Percentiles rank a stretch among this genome's conserved stretches.
phyloP scores from a whole-genome alignment of 192 early-diverging fungal genomes.

The Helicostylum pulchrum region DNA sequence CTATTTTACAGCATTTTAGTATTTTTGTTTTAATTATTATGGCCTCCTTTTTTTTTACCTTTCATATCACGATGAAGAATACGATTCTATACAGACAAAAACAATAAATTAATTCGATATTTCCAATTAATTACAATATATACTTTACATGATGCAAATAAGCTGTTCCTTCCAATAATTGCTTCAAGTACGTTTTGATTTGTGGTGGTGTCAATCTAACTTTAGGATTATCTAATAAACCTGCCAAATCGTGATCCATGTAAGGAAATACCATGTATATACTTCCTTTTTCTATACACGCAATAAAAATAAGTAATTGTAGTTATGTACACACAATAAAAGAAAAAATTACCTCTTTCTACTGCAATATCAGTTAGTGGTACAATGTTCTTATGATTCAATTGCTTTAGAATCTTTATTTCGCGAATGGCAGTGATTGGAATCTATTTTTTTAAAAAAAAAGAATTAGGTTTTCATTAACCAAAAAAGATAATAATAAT shows the following conservation, averaged over 20 bases:
- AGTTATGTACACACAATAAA: background rate
- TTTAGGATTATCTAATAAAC: conserved; percentile 84
- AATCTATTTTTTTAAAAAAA: conserved; percentile 34
- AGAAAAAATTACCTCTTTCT: conserved; percentile 42
- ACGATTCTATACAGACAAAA: conserved; percentile 35
- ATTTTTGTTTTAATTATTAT: background rate
- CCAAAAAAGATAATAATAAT: background rate
- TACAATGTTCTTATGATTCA: conserved; percentile 78
- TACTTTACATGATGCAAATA: conserved; percentile 72
- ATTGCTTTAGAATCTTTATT: conserved; percentile 88
- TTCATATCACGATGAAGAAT: conserved; percentile 69
- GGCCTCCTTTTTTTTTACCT: conserved; percentile 21
- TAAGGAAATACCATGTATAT: conserved; percentile 98
- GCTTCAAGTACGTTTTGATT: conserved; percentile 90
- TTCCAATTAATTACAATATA: background rate
- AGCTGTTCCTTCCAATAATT: conserved; percentile 86
- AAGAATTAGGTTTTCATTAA: background rate
- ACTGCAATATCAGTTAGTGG: conserved; percentile 76
- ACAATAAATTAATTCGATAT: background rate
- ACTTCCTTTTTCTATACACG: conserved; percentile 45
- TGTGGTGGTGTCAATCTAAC: conserved; percentile 64
- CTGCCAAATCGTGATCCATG: conserved; percentile 96
- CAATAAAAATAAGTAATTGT: background rate
- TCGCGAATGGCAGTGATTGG: conserved; percentile 97
- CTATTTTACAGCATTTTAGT: conserved; percentile 37